Conservation (phyloP, 2,329 filamentous ascomycete species). For the Alternaria arborescens region DNA sequence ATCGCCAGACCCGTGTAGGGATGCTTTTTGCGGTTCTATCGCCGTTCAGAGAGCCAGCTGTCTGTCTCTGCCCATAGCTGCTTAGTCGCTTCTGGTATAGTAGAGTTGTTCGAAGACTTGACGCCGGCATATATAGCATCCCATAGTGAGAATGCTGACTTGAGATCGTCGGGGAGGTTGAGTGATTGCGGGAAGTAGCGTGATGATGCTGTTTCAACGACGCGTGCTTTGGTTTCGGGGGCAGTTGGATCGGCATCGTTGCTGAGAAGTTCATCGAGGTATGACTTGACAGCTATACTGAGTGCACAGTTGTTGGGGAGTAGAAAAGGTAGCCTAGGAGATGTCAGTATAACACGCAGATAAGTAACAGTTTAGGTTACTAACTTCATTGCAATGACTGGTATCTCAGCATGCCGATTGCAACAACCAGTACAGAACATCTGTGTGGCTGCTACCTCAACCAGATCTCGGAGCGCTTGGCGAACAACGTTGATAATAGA, state of each 20-base stretch:
- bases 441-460: conserved; percentile 82
- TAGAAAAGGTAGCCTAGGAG: conserved; percentile 67
- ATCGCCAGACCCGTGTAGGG: background rate
- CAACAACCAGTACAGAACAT: conserved; percentile 85
- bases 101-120: conserved; percentile 59
- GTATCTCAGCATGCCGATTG: conserved; percentile 66
- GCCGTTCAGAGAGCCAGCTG: conserved; percentile 61
- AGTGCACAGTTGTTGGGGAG: conserved; percentile 77
- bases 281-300: conserved; percentile 81
- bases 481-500: conserved; percentile 83
- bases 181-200: conserved; percentile 69
- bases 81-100: conserved; percentile 55
- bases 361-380: conserved; percentile 48
- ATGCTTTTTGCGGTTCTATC: conserved; percentile 26
- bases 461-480: conserved; percentile 78
- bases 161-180: conserved; percentile 66
- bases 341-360: conserved; percentile 15
- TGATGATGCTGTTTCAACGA: conserved; percentile 61
- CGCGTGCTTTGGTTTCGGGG: conserved; percentile 58
- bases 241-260: conserved; percentile 63
- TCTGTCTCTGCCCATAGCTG: conserved; percentile 68
- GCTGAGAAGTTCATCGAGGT: conserved; percentile 74
- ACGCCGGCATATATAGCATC: conserved; percentile 70
- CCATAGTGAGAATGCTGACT: conserved; percentile 70
- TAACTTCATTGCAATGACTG: conserved; percentile 77